These are phyloP conservation scores for Tuber magnatum DNA, from an alignment of 495 filamentous ascomycete species.

Conservation along the genomic window DNA sequence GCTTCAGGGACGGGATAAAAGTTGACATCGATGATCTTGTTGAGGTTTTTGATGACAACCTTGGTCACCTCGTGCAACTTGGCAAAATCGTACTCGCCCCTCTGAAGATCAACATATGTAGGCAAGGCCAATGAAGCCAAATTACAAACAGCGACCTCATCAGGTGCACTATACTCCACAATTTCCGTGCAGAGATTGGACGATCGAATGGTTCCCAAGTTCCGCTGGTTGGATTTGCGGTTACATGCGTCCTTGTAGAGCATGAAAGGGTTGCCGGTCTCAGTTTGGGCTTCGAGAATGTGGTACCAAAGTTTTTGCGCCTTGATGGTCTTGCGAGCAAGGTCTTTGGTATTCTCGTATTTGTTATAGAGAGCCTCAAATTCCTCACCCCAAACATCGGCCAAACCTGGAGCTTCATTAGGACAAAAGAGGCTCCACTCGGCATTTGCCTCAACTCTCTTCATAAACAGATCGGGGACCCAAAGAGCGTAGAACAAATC, in stretches of 20 bases:
- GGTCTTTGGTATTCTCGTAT: slow-evolving; percentile 79
- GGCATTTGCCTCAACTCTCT: slow-evolving; percentile 88
- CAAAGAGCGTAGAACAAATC: slow-evolving; percentile 97
- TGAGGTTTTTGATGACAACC: slow-evolving; percentile 84
- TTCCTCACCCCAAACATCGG: slow-evolving; percentile 94
- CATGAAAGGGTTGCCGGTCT: slow-evolving; percentile 99
- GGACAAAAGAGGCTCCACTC: slow-evolving; percentile 98
- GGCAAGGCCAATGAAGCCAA: slow-evolving; percentile 89
- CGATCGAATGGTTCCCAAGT: slow-evolving; percentile 92
- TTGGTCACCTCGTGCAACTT: slow-evolving; percentile 89
- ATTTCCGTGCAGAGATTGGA: slow-evolving; percentile 99
- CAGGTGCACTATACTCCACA: slow-evolving; percentile 90
- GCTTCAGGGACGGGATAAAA: slow-evolving; percentile 93
- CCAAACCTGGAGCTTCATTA: slow-evolving; percentile 85
- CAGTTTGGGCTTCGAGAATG: slow-evolving; percentile 93
- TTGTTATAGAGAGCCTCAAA: slow-evolving; percentile 91
- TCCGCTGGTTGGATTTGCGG: slow-evolving; percentile 99
- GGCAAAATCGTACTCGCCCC: slow-evolving; percentile 82
- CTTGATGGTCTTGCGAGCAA: slow-evolving; percentile 82
- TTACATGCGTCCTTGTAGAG: slow-evolving; percentile 98
- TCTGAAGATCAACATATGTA: slow-evolving; percentile 73
- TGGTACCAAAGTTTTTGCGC: slow-evolving; percentile 99
- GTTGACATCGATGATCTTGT: slow-evolving; percentile 96
- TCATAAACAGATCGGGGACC: slow-evolving; percentile 99
- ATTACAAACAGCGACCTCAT: slow-evolving; percentile 98